These are phyloP conservation scores for Rhododendron mucronatum DNA, from an alignment of 148 eudicot genomes.

Conservation along the genomic window DNA sequence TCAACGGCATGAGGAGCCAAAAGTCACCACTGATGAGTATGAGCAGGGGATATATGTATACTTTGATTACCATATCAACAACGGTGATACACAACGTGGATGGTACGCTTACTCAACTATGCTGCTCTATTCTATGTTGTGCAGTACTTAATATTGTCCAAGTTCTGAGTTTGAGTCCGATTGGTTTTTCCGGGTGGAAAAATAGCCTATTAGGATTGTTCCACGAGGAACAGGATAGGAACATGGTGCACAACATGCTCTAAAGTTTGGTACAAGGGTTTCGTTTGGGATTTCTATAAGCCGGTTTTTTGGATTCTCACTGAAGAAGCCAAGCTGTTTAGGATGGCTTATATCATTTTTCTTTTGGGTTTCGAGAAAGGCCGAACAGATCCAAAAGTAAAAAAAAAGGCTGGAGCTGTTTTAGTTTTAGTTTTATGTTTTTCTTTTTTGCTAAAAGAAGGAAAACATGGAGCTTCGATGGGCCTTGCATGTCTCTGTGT, in stretches of 20 bases:
- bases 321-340: background rate
- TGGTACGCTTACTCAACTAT: conserved; percentile 52
- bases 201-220: background rate
- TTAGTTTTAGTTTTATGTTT: too few relatives aligned
- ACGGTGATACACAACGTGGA: conserved; percentile 78
- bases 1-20: conserved; percentile 97
- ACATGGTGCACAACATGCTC: background rate
- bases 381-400: too few relatives aligned
- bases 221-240: background rate
- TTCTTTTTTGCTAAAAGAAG: too few relatives aligned
- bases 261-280: background rate
- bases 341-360: background rate
- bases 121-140: background rate
- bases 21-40: conserved; percentile 90
- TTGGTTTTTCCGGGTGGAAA: too few relatives aligned
- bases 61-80: conserved; percentile 73
- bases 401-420: too few relatives aligned
- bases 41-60: conserved; percentile 95
- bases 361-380: background rate
- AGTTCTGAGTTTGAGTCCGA: background rate
- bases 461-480: too few relatives aligned
- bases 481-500: background rate
- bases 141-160: background rate
- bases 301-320: background rate
- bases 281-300: background rate